A percentile compares a stretch with the other conserved stretches of the same genome.
These are phyloP conservation scores for Phytophthora vignae DNA, from an alignment of 352 stramenopile species.

Conservation along the genomic window DNA sequence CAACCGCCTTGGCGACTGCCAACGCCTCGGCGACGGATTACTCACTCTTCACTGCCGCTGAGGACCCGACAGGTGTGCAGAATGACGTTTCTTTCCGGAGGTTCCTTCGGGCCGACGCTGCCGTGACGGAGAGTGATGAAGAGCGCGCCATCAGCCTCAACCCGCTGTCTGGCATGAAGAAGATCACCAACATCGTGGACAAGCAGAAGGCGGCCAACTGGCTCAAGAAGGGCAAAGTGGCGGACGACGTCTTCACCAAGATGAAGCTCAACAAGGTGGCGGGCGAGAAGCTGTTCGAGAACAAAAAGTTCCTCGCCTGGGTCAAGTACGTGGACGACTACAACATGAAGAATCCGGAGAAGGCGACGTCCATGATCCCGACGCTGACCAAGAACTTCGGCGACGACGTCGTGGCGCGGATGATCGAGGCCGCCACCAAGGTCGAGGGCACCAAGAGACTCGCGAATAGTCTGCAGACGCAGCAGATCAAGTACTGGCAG, in stretches of 20 bases:
- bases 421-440: neutral
- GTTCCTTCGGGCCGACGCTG: neutral
- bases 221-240: neutral
- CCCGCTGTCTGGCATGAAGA: neutral
- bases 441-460: conserved; percentile 2
- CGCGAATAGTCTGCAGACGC: neutral
- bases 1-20: no score
- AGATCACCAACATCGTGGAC: neutral
- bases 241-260: conserved; percentile 6
- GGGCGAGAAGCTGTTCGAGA: conserved; percentile 1
- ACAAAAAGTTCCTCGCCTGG: conserved; percentile 10
- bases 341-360: conserved; percentile 6
- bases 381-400: neutral
- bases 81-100: neutral
- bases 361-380: conserved; percentile 2
- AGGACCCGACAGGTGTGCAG: no score
- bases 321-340: conserved; percentile 15
- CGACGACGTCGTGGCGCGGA: neutral
- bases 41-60: no score
- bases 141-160: conserved; percentile 1
- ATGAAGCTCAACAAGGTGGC: conserved; percentile 6
- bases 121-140: neutral
- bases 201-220: neutral
- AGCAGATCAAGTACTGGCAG: conserved; percentile 7
- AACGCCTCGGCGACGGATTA: no score